A percentile compares a stretch with the other conserved stretches of the same genome.
These are phyloP conservation scores for Nematocida ironsii DNA, from an alignment of 371 early-diverging fungal species.

Conservation along the genomic window DNA sequence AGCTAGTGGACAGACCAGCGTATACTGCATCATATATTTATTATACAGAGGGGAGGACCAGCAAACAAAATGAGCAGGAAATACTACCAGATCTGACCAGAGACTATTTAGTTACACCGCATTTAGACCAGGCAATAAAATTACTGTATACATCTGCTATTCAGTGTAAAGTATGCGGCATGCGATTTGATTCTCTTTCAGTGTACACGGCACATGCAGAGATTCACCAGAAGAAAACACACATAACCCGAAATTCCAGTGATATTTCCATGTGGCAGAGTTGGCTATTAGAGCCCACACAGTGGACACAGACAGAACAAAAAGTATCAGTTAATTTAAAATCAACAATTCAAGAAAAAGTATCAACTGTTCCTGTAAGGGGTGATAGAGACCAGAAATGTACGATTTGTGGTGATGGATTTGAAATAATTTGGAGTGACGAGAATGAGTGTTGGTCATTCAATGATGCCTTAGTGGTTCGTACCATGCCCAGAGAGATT, in stretches of 20 bases:
- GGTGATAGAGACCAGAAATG: slow-evolving; percentile 51
- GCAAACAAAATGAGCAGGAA: background rate
- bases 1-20: slow-evolving; percentile 23
- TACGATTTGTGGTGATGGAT: slow-evolving; percentile 46
- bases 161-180: slow-evolving; percentile 58
- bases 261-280: slow-evolving; percentile 7
- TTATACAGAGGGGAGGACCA: slow-evolving; percentile 17
- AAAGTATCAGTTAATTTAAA: slow-evolving; percentile 24
- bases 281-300: slow-evolving; percentile 19
- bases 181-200: slow-evolving; percentile 36
- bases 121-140: slow-evolving; percentile 15
- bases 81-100: slow-evolving; percentile 7
- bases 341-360: background rate
- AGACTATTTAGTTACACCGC: slow-evolving; percentile 24
- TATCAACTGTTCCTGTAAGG: slow-evolving; percentile 49
- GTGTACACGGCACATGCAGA: slow-evolving; percentile 28
- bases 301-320: slow-evolving; percentile 9
- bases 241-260: slow-evolving; percentile 1
- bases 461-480: slow-evolving; percentile 46
- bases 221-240: slow-evolving; percentile 35
- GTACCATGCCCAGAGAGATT: slow-evolving; percentile 42
- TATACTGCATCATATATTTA: slow-evolving; percentile 25
- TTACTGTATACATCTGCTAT: slow-evolving; percentile 23
- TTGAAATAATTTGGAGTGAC: slow-evolving; percentile 57
- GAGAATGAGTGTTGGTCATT: slow-evolving; percentile 54